A percentile compares a stretch with the other conserved stretches of the same genome.
Evolutionary conservation across 352 stramenopile genomes (phyloP).

Genomic region (Pseudoperonospora humuli): DNA sequence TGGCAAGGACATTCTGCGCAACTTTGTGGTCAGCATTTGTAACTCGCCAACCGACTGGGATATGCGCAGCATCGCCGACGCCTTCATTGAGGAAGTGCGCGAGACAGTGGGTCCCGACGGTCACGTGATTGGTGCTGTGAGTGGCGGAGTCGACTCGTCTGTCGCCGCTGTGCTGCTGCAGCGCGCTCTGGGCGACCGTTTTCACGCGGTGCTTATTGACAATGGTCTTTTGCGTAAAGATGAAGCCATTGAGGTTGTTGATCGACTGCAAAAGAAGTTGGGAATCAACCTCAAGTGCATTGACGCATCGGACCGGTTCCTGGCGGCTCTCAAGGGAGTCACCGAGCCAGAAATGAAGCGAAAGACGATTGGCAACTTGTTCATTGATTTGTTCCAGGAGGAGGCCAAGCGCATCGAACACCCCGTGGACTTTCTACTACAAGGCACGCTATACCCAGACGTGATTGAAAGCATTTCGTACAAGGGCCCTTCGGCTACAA

Average conservation of each 20-base stretch:
- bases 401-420: constrained; percentile 79
- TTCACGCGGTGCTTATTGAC: constrained; percentile 99
- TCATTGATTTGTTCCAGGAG: constrained; percentile 98
- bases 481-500: constrained; percentile 96
- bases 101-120: constrained; percentile 89
- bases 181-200: constrained; percentile 93
- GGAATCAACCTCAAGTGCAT: constrained; percentile 97
- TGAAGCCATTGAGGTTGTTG: constrained; percentile 89
- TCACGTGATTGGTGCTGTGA: constrained; percentile 98
- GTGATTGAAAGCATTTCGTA: constrained; percentile 99
- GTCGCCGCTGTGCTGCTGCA: constrained; percentile 97
- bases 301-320: constrained; percentile 94
- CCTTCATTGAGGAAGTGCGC: constrained; percentile 87
- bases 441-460: constrained; percentile 99
- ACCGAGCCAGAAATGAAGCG: constrained; percentile 97
- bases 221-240: constrained; percentile 97
- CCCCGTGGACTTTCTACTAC: constrained; percentile 91
- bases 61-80: constrained; percentile 93
- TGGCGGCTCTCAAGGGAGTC: constrained; percentile 89
- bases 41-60: constrained; percentile 94
- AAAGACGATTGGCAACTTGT: constrained; percentile 98
- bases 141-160: constrained; percentile 97
- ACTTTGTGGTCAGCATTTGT: constrained; percentile 97
- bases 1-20: constrained; percentile 93
- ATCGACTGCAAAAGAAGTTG: constrained; percentile 84